Conservation (phyloP, 495 filamentous ascomycete species). For the Penicillium arizonense region DNA sequence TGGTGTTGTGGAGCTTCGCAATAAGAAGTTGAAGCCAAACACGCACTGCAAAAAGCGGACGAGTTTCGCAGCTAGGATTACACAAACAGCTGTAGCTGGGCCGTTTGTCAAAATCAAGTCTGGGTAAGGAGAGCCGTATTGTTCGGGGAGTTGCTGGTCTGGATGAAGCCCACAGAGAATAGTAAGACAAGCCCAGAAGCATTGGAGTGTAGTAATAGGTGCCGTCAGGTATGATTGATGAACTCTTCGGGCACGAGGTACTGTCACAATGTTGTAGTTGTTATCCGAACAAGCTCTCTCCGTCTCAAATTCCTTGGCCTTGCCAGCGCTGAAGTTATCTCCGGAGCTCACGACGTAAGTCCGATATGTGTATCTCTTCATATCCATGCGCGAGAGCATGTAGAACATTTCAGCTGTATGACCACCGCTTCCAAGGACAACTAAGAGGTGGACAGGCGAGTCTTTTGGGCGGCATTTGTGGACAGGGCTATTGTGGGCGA, state of each 20-base stretch:
- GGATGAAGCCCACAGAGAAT: slow-evolving; percentile 43
- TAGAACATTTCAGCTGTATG: slow-evolving; percentile 94
- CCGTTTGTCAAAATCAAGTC: slow-evolving; percentile 86
- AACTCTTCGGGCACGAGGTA: slow-evolving; percentile 70
- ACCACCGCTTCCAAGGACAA: slow-evolving; percentile 88
- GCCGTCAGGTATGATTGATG: slow-evolving; percentile 75
- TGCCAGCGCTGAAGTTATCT: slow-evolving; percentile 69
- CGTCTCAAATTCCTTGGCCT: slow-evolving; percentile 64
- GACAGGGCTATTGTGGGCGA: slow-evolving; percentile 34
- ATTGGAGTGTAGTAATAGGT: slow-evolving; percentile 56
- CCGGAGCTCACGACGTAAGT: slow-evolving; percentile 80
- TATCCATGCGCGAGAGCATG: slow-evolving; percentile 58
- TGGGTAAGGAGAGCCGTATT: slow-evolving; percentile 45
- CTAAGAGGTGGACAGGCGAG: slow-evolving; percentile 63
- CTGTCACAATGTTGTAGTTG: slow-evolving; percentile 54
- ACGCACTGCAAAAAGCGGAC: slow-evolving; percentile 56
- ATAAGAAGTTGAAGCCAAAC: slow-evolving; percentile 2
- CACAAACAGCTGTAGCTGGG: slow-evolving; percentile 79
- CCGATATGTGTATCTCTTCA: slow-evolving; percentile 59
- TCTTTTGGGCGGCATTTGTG: slow-evolving; percentile 29
- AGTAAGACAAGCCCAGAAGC: slow-evolving; percentile 47
- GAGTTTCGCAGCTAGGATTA: slow-evolving; percentile 65
- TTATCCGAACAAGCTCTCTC: background rate
- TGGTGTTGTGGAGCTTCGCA: background rate
- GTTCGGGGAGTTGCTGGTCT: slow-evolving; percentile 22